These are phyloP conservation scores for Diutina ranongensis DNA, from an alignment of 1,139 yeast species.

Conservation along the genomic window DNA sequence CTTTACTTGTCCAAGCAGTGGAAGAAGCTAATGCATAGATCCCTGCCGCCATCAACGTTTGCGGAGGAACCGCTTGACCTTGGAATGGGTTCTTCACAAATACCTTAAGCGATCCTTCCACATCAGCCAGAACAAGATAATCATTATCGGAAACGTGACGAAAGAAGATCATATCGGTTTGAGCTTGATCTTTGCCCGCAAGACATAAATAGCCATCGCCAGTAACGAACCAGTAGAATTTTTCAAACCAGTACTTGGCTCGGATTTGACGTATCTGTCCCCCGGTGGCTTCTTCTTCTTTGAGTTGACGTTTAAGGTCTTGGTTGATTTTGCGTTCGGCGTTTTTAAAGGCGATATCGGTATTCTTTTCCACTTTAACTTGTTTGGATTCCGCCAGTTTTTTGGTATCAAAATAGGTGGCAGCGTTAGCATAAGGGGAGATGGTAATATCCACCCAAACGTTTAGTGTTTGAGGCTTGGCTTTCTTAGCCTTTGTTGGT, in stretches of 20 bases:
- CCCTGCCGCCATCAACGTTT: constrained; percentile 85
- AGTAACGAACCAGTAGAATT: constrained; percentile 84
- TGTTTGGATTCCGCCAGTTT: constrained; percentile 72
- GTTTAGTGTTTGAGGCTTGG: constrained; percentile 18
- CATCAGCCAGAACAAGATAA: constrained; percentile 61
- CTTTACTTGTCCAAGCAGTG: constrained; percentile 81
- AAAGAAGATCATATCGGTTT: constrained; percentile 72
- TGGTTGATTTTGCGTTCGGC: constrained; percentile 71
- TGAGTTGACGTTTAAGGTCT: constrained; percentile 26
- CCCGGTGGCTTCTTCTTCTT: constrained; percentile 4
- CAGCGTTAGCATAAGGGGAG: constrained; percentile 85
- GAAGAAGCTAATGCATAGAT: constrained; percentile 72
- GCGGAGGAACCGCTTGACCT: constrained; percentile 60
- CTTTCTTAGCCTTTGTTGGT: constrained; percentile 10
- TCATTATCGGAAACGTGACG: constrained; percentile 70
- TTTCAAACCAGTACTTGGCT: constrained; percentile 83
- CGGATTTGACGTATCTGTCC: constrained; percentile 25
- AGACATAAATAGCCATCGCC: constrained; percentile 81
- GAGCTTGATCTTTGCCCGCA: constrained; percentile 79
- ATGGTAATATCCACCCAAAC: constrained; percentile 58
- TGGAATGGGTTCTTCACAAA: constrained; percentile 67
- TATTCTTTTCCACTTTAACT: constrained; percentile 67
- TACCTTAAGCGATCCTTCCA: constrained; percentile 64
- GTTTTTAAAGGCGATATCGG: constrained; percentile 68
- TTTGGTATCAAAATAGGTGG: constrained; percentile 72